Evolutionary conservation across 2,329 filamentous ascomycete genomes (phyloP), one percentile per base, ranked within the genome.

Genomic region (Trichoderma oligosporum): DNA sequence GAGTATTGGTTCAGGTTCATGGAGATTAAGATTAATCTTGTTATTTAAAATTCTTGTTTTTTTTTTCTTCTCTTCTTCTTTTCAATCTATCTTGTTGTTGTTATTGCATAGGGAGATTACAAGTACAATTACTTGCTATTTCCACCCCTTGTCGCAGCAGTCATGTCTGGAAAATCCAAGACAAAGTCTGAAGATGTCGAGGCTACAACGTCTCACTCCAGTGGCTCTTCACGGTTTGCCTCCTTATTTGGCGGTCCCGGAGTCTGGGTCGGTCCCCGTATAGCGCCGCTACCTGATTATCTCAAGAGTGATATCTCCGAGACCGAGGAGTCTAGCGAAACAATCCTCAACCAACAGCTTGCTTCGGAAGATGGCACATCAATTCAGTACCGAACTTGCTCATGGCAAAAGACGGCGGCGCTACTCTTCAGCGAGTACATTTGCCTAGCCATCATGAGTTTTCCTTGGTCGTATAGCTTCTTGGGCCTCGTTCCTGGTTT

Each of bases 361-460:
- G 89, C 86, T 53, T 70, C 88, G 61, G 92, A 96, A 71, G 81
- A 84, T 25, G 85, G 84, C 51, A 86, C 88, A 71, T 84, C 85
- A 9, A 96, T 97, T 72, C 86, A 96, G 74, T 97, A 97, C 71
- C 82, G 92, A 60, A 96, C 91, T 36, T 97, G 92, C 75, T 92
- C 87, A 64, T 97, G 92, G 92, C 87, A 89, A 68, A 96, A 96
- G 87, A 96, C 92, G 53, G 91, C 92, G 0, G 91, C 87, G 1
- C 72, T 96, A 64, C 83, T 97, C 51, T 96, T 97, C 74, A 94
- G 90, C 49, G 92, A 97, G 77, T 97, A 97, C 71, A 97, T 97
- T 59, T 96, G 91, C 70, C 76, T 97, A 73, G 70, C 83, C 58
- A 96, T 96, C 69, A 96, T 97, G 91, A 95, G 89, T 49, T 97